A percentile compares a stretch with the other conserved stretches of the same genome.
Conservation (phyloP, 1,284 basidiomycete genomes). For the Somion occarium region DNA sequence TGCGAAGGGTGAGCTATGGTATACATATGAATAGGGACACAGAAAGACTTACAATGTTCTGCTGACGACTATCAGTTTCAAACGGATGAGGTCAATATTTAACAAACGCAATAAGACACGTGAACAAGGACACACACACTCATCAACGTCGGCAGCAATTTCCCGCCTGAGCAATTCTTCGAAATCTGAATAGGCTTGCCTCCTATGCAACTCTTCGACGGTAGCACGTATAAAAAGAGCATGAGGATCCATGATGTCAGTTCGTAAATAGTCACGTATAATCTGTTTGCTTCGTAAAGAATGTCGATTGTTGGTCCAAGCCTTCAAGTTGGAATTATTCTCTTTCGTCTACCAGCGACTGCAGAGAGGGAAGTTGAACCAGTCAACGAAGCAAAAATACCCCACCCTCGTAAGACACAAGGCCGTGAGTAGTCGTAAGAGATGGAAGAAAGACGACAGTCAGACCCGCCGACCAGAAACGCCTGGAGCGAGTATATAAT, state of each 20-base stretch:
- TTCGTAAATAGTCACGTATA: conserved; percentile 1
- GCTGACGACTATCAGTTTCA: not conserved
- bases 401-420: not conserved
- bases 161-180: not conserved
- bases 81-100: not conserved
- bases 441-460: conserved; percentile 1
- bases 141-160: not conserved
- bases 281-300: conserved; percentile 4
- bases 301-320: not conserved
- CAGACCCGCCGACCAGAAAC: not conserved
- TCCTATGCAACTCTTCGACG: not conserved
- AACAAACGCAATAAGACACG: too few species aligned
- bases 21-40: too few species aligned
- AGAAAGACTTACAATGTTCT: not conserved
- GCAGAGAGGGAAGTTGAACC: conserved; percentile 2
- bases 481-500: not conserved
- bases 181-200: not conserved
- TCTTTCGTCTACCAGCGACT: conserved; percentile 2
- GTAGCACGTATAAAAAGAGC: not conserved
- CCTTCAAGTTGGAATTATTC: conserved; percentile 3
- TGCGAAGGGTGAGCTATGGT: too few species aligned
- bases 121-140: not conserved
- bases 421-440: conserved; percentile 2
- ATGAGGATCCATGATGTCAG: conserved; percentile 2
- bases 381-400: not conserved